Percentiles rank a stretch among this genome's conserved stretches.
Conservation (phyloP, 768 basidiomycete species). For the Termitomyces sp. region DNA sequence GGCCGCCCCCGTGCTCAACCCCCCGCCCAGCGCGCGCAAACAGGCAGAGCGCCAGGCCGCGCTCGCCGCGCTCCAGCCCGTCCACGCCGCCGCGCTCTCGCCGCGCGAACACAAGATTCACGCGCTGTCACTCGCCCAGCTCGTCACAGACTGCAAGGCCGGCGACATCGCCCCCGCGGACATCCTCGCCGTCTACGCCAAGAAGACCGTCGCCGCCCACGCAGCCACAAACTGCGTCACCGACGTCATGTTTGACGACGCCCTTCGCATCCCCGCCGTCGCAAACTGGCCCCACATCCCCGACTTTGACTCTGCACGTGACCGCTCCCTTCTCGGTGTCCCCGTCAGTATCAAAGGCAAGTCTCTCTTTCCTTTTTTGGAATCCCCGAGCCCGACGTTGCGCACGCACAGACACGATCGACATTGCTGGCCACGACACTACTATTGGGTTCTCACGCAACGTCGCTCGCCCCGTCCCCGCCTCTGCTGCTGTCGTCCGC, state of each 20-base stretch:
- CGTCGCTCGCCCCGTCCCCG: constrained; percentile 34
- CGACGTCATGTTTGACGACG: constrained; percentile 54
- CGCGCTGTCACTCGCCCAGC: constrained; percentile 40
- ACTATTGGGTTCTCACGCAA: constrained; percentile 56
- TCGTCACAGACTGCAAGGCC: constrained; percentile 38
- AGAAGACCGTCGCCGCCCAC: constrained; percentile 49
- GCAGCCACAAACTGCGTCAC: constrained; percentile 61
- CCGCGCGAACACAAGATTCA: constrained; percentile 42
- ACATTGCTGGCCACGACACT: constrained; percentile 53
- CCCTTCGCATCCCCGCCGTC: constrained; percentile 30
- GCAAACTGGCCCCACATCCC: constrained; percentile 33
- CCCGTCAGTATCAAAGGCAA: constrained; percentile 66
- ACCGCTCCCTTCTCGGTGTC: constrained; percentile 55
- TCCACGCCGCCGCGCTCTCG: constrained; percentile 36
- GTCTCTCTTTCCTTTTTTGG: no score
- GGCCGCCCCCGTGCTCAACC: not conserved
- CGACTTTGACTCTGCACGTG: constrained; percentile 29
- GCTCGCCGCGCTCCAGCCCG: constrained; percentile 33
- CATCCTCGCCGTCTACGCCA: constrained; percentile 47
- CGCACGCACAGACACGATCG: constrained; percentile 39
- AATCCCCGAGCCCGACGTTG: no score
- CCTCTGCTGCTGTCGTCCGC: constrained; percentile 49
- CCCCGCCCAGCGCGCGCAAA: constrained; percentile 35
- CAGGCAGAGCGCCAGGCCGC: constrained; percentile 38
- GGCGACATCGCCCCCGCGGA: constrained; percentile 34